phyloP scores from a whole-genome alignment of 2,329 filamentous ascomycete species.

The Fusarium austroafricanum region DNA sequence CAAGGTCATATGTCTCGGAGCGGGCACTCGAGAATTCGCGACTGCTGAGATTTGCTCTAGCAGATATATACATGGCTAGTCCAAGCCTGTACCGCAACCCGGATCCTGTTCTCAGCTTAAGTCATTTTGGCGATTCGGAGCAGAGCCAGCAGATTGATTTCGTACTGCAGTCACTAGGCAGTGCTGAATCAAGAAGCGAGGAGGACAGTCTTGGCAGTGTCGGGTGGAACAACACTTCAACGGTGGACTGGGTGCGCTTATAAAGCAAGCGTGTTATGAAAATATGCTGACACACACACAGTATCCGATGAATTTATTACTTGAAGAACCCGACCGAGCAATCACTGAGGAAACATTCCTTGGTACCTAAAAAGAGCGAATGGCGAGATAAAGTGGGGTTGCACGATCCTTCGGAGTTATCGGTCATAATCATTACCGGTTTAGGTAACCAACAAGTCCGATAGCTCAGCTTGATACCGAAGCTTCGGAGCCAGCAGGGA shows the following conservation, averaged over 20 bases:
- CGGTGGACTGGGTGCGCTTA: slow-evolving; percentile 5
- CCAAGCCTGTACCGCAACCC: not conserved
- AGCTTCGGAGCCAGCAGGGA: too few species aligned
- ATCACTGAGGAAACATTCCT: not conserved
- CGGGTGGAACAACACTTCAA: too few species aligned
- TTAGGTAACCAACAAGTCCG: slow-evolving; percentile 26
- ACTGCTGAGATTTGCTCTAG: not conserved
- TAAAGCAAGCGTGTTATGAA: too few species aligned
- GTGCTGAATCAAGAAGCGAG: not conserved
- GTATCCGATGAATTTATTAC: not conserved
- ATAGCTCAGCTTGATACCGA: not conserved
- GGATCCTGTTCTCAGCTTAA: accelerated
- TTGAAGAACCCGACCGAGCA: not conserved
- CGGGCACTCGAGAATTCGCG: not conserved
- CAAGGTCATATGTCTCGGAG: not conserved
- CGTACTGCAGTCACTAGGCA: accelerated
- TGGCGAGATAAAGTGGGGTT: not conserved
- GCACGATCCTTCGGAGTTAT: not conserved
- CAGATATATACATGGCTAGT: not conserved
- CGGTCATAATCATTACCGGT: slow-evolving; percentile 19
- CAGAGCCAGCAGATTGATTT: too few species aligned
- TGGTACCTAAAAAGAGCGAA: not conserved
- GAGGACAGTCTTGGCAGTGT: not conserved
- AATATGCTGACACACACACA: not conserved
- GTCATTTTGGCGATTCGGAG: accelerated